Base-by-base conservation (phyloP, 1,284 basidiomycete species). In the Ustilago nuda region DNA sequence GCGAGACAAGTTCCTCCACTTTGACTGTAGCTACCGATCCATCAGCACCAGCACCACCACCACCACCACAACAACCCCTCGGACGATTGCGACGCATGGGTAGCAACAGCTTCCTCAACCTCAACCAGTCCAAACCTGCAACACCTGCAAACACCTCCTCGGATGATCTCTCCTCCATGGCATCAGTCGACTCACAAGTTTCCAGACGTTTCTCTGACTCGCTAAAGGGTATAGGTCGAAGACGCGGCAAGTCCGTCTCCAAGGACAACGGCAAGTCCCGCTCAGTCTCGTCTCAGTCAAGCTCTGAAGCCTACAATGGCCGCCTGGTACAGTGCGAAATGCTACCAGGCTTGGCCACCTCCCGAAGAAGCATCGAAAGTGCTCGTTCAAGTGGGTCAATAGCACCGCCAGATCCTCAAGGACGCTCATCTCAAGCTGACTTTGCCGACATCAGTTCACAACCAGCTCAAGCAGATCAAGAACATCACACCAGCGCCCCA, bases 101-200 rank as follows among this genome's bases (percentile, higher is more conserved):
- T n/a, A 78, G 76, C 59, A 70, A 59, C 43, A 72, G 66, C 51
- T 69, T 76, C 41, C 66, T 78, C 41, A 75, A 69, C 30, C 41
- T 70, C 33, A 66, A 63, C 27, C 60, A 69, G 32, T 30, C 69
- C 55, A 69, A 66, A 35, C n/a, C 61, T 11, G 55, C 13, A 3
- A 15, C 70, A 0, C n/a, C 41, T 17, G 56, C n/a, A 11, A 63
- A 56, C 9, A 54, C 66, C 2, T 76, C 69, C 4, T 56, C 61
- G 8, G 74, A 76, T 4, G 65, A 72, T 30, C 62, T 68, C 37
- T 62, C 58, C 8, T 61, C 66, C 39, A 56, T 52, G 32, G 46
- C 45, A 41, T 71, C 68, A 0, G 36, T 48, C 32, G 68, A 76
- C 13, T 70, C 68, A 9, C 67, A 76, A 37, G 23, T 61, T 27